Evolutionary conservation across 768 basidiomycete species (phyloP).

Genomic region (Amanita brunnescens): DNA sequence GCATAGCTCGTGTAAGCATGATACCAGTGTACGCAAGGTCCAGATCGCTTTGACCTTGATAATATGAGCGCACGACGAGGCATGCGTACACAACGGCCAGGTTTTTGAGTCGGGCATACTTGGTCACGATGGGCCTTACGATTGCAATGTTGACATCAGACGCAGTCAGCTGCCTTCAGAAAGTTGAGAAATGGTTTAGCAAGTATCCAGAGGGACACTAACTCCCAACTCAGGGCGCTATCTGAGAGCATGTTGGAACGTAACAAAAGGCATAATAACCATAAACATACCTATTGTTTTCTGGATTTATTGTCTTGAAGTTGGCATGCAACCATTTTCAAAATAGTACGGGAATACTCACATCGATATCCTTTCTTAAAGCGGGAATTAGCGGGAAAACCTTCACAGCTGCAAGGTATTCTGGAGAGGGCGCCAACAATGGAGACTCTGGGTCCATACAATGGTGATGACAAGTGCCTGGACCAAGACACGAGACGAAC

Average conservation of each 20-base stretch:
- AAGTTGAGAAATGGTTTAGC: slow-evolving; percentile 2
- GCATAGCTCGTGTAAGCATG: slow-evolving; percentile 54
- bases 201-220: slow-evolving; percentile 22
- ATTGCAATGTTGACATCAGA: slow-evolving; percentile 77
- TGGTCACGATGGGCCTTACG: slow-evolving; percentile 67
- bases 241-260: slow-evolving; percentile 32
- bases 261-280: slow-evolving; percentile 4
- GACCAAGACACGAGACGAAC: neutral
- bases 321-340: neutral
- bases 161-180: slow-evolving; percentile 65
- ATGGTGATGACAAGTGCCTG: slow-evolving; percentile 7
- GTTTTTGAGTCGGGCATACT: slow-evolving; percentile 72
- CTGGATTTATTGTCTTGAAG: slow-evolving; percentile 23
- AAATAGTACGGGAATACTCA: slow-evolving; percentile 27
- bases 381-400: slow-evolving; percentile 79
- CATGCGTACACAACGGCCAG: slow-evolving; percentile 69
- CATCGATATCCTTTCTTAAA: slow-evolving; percentile 60
- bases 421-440: slow-evolving; percentile 47
- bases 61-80: slow-evolving; percentile 73
- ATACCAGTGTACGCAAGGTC: slow-evolving; percentile 75
- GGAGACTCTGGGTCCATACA: slow-evolving; percentile 32
- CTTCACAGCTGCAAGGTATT: slow-evolving; percentile 50
- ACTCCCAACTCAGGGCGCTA: slow-evolving; percentile 76
- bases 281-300: slow-evolving; percentile 34
- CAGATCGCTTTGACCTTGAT: slow-evolving; percentile 55